A percentile compares a stretch with the other conserved stretches of the same genome.
These are phyloP conservation scores for Lathyrus sativus DNA, from an alignment of 306 rosid species.

Conservation along the genomic window DNA sequence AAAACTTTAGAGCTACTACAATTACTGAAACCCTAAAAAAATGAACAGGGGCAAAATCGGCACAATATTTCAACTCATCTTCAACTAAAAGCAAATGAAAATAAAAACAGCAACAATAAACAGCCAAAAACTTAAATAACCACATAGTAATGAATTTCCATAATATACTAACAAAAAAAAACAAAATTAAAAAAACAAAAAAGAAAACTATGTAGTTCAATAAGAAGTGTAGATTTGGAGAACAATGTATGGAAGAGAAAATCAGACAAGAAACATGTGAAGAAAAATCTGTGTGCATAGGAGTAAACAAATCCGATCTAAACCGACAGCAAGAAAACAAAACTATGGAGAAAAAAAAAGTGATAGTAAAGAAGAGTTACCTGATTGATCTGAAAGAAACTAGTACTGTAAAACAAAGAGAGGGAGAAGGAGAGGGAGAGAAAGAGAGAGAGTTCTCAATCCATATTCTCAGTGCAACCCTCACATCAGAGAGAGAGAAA, in stretches of 20 bases:
- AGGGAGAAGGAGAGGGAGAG: background rate
- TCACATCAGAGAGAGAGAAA: constrained; percentile 6
- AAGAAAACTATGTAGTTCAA: background rate
- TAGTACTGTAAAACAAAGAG: background rate
- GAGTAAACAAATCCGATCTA: constrained; percentile 42
- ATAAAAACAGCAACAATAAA: background rate
- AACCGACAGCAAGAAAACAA: constrained; percentile 37
- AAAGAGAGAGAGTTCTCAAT: constrained; percentile 28
- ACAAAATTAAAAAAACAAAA: background rate
- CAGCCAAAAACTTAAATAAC: background rate
- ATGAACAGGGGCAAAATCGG: constrained; percentile 12
- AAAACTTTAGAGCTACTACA: constrained; percentile 31
- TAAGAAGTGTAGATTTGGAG: constrained; percentile 11
- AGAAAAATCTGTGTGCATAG: background rate
- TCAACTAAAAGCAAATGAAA: background rate
- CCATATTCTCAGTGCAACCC: constrained; percentile 34
- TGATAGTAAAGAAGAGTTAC: constrained; percentile 17
- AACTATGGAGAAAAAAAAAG: background rate
- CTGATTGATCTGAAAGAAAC: constrained; percentile 28
- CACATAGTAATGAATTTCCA: background rate
- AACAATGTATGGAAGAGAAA: constrained; percentile 23
- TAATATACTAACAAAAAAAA: background rate
- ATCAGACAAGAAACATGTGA: background rate
- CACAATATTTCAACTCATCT: constrained; percentile 20
- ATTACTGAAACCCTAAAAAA: constrained; percentile 30